phyloP scores from a whole-genome alignment of 441 rosid genomes.

The Cnidoscolus chayamansa region DNA sequence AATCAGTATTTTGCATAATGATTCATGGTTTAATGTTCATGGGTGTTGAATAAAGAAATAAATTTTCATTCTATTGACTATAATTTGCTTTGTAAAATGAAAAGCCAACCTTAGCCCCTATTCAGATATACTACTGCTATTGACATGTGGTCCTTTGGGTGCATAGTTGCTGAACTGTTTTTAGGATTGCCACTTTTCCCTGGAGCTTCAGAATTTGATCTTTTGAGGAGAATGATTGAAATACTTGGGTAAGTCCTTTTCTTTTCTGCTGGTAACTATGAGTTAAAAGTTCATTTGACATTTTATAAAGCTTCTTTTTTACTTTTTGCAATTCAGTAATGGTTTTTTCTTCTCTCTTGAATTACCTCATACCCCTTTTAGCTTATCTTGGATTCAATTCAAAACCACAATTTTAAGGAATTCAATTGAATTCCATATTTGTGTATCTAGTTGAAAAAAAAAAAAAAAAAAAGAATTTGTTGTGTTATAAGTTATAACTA shows the following conservation, averaged over 20 bases:
- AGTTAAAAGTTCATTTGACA: not conserved
- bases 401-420: no score
- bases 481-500: no score
- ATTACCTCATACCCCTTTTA: not conserved
- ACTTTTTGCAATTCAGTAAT: not conserved
- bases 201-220: constrained; percentile 99
- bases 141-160: constrained; percentile 99
- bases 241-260: constrained; percentile 69
- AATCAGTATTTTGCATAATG: no score
- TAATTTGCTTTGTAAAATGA: no score
- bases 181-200: constrained; percentile 98
- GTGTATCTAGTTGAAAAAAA: no score
- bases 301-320: constrained; percentile 6
- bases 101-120: constrained; percentile 42
- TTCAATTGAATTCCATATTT: no score
- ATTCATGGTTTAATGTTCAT: no score
- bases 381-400: no score
- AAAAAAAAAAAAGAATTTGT: no score
- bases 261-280: constrained; percentile 14
- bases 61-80: no score
- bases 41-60: no score
- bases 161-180: constrained; percentile 98
- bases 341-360: not conserved
- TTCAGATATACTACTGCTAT: constrained; percentile 91
- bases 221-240: constrained; percentile 85